phyloP scores from a whole-genome alignment of 2,329 filamentous ascomycete species.

The Setomelanomma holmii region DNA sequence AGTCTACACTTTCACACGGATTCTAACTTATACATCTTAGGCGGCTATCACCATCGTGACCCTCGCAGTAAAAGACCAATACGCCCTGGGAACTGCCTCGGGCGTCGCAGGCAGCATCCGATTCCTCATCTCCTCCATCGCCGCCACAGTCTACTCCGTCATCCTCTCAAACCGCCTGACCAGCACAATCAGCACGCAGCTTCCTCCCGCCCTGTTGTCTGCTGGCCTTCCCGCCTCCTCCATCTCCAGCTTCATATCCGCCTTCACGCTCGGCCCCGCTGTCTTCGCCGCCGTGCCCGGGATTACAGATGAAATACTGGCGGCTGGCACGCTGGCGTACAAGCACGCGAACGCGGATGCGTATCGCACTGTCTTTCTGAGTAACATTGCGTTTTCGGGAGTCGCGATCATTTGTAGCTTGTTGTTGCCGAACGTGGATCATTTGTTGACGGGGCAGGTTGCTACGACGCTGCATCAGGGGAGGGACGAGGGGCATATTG shows the following conservation, averaged over 20 bases:
- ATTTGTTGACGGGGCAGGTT: slow-evolving; percentile 22
- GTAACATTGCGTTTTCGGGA: slow-evolving; percentile 44
- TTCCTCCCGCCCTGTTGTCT: slow-evolving; percentile 6
- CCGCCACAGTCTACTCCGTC: slow-evolving; percentile 9
- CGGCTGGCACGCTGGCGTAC: slow-evolving; percentile 36
- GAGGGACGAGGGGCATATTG: neutral
- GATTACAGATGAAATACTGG: slow-evolving; percentile 37
- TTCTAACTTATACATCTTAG: too few relatives aligned
- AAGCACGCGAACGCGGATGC: slow-evolving; percentile 23
- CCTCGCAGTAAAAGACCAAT: slow-evolving; percentile 30
- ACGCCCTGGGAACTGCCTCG: slow-evolving; percentile 52
- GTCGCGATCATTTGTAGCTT: slow-evolving; percentile 38
- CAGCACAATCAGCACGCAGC: slow-evolving; percentile 9
- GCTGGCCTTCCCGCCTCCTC: slow-evolving; percentile 48
- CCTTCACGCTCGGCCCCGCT: slow-evolving; percentile 4
- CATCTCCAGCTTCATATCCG: slow-evolving; percentile 41
- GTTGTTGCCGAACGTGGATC: slow-evolving; percentile 43
- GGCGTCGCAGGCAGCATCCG: slow-evolving; percentile 52
- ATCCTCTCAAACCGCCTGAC: slow-evolving; percentile 13
- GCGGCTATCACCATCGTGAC: neutral
- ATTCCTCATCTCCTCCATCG: slow-evolving; percentile 44
- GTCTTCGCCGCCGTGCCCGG: slow-evolving; percentile 39
- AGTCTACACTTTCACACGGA: too few relatives aligned
- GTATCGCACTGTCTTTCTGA: slow-evolving; percentile 41
- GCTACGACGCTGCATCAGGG: slow-evolving; percentile 18